A percentile compares a stretch with the other conserved stretches of the same genome.
These are phyloP conservation scores for Heracleum sosnowskyi DNA, from an alignment of 129 eudicot genomes.

Conservation along the genomic window DNA sequence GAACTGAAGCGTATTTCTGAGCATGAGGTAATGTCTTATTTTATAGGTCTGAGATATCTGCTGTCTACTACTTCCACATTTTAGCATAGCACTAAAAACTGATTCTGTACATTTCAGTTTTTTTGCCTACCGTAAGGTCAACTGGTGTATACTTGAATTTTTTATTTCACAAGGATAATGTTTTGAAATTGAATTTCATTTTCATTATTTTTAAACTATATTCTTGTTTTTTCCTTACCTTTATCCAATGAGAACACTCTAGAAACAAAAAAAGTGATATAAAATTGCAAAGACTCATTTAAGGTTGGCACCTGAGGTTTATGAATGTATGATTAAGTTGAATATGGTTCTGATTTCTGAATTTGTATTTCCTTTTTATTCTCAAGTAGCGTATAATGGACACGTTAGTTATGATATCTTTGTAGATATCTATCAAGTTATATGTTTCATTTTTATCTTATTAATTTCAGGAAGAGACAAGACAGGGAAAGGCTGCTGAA, in stretches of 20 bases:
- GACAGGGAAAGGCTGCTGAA: slow-evolving; percentile 44
- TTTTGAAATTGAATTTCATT: not conserved
- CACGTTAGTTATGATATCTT: not conserved
- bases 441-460: not conserved
- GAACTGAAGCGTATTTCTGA: slow-evolving; percentile 82
- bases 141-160: not conserved
- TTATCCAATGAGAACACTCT: too few relatives aligned
- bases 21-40: slow-evolving; percentile 46
- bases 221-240: not conserved
- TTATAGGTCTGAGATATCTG: not conserved
- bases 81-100: not conserved
- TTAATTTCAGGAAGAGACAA: slow-evolving; percentile 61
- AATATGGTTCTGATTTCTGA: not conserved
- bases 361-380: not conserved
- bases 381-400: not conserved
- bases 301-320: not conserved
- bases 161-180: not conserved
- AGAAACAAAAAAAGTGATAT: too few relatives aligned
- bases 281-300: too few relatives aligned
- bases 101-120: not conserved
- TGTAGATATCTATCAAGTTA: not conserved
- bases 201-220: too few relatives aligned
- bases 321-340: not conserved
- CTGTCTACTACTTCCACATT: not conserved
- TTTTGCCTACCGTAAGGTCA: not conserved